Percentiles rank a stretch among this genome's conserved stretches.
Evolutionary conservation across 164 flowering plant genomes (phyloP).

Genomic region (Chimonanthus salicifolius): DNA sequence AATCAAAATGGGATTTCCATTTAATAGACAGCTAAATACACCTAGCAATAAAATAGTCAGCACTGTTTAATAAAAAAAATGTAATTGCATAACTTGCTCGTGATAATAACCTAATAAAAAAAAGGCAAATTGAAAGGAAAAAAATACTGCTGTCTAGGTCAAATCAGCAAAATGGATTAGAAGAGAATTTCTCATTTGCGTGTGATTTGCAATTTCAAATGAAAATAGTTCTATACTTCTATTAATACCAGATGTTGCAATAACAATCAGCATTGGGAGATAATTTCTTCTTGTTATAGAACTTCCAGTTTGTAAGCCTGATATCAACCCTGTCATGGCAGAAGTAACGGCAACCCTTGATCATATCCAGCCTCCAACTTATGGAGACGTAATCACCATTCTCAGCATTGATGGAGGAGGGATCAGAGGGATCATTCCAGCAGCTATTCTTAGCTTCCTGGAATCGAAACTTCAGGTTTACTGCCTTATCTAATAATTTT

Average conservation of each 20-base stretch:
- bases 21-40: too few relatives aligned
- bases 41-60: not conserved
- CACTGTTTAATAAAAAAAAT: not conserved
- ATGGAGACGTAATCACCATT: conserved; percentile 28
- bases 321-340: not conserved
- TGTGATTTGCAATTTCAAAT: not conserved
- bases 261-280: not conserved
- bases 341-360: not conserved
- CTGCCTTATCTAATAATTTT: not conserved
- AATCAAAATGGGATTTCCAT: not conserved
- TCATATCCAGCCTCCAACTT: conserved; percentile 24
- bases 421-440: conserved; percentile 9
- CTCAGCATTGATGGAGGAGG: conserved; percentile 45
- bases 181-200: conserved; percentile 16
- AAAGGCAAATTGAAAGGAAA: too few relatives aligned
- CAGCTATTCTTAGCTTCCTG: not conserved
- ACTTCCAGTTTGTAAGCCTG: not conserved
- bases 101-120: too few relatives aligned
- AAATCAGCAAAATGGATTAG: not conserved
- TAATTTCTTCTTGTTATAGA: not conserved
- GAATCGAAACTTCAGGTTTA: conserved; percentile 6
- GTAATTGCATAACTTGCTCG: too few relatives aligned
- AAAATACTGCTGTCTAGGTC: not conserved
- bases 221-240: not conserved
- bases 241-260: not conserved